Evolutionary conservation across 1,284 basidiomycete species (phyloP).

Genomic region (Takashimella tepidaria): DNA sequence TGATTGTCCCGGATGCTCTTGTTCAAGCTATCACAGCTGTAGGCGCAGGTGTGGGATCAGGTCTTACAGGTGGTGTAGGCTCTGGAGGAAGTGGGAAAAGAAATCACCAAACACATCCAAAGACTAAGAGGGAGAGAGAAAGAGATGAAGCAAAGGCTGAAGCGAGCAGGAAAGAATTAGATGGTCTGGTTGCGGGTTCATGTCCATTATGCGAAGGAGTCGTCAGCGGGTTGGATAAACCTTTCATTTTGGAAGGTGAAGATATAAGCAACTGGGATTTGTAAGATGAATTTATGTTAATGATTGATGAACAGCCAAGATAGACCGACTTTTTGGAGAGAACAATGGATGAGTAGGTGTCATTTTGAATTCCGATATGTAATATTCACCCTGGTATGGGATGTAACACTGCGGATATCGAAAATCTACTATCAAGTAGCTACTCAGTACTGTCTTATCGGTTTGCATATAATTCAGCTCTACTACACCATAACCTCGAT

Average conservation of each 20-base stretch:
- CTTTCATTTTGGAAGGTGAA: slow-evolving; percentile 77
- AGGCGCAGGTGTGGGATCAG: slow-evolving; percentile 26
- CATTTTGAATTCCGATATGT: no score
- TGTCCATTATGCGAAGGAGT: slow-evolving; percentile 88
- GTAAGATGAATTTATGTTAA: slow-evolving; percentile 41
- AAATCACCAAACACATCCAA: slow-evolving; percentile 52
- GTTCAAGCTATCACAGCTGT: slow-evolving; percentile 52
- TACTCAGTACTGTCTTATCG: no score
- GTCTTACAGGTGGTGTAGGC: slow-evolving; percentile 24
- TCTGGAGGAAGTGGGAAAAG: slow-evolving; percentile 54
- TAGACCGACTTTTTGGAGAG: not conserved
- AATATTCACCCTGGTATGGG: no score
- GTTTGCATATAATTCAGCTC: no score
- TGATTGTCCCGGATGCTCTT: slow-evolving; percentile 87
- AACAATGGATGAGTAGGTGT: not conserved
- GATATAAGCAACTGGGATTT: slow-evolving; percentile 74
- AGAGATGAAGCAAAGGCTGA: slow-evolving; percentile 54
- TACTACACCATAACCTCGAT: no score
- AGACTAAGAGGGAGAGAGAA: slow-evolving; percentile 51
- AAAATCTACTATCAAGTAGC: no score
- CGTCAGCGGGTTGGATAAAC: slow-evolving; percentile 74
- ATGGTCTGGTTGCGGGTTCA: slow-evolving; percentile 75
- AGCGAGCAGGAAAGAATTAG: slow-evolving; percentile 68
- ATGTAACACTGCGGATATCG: no score
- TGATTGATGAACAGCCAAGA: not conserved